Base-by-base conservation (phyloP, 192 early-diverging fungal genomes). In the Umbelopsis sp. region DNA sequence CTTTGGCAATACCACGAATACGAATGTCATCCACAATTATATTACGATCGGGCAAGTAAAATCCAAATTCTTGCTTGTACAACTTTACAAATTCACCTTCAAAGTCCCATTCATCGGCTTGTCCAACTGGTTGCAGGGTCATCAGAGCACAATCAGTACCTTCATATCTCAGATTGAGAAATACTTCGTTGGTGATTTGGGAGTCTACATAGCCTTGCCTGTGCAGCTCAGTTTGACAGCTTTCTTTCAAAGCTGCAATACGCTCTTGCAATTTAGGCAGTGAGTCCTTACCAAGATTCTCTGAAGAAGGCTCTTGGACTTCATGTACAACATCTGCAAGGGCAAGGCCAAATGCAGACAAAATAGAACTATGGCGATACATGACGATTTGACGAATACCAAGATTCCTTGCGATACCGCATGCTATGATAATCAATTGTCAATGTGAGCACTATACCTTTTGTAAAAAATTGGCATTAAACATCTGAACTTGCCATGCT, bases 41-140 rank as follows among this genome's bases (percentile, higher is more conserved):
- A 8, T 82, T 80, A 25, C 97, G 92, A 66, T 91, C 94, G 2
- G 85, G 86, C 2, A 98, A 83, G n/a, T 80, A 84, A 72, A 99
- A 99, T 2, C 97, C 96, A 87, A 97, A 99, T 76, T 99, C 97
- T n/a, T 89, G 90, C 68, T 87, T 77, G 79, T 99, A 94, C 71
- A 90, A 81, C 38, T 81, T 73, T n/a, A 88, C 83, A 81, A 97
- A 99, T 0, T 84, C 78, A 0, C 32, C 56, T 16, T 74, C 78
- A 69, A 94, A 94, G 75, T 91, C 86, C 91, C 89, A 93, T 26
- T 66, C 66, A 67, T 78, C 78, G 17, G 74, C 75, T 3, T 68
- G 68, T 22, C 67, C 75, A 4, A 65, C 25, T 0, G 93, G 87
- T 78, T 95, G 85, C 12, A 89, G 80, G 0, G 93, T 96, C 96